phyloP scores from a whole-genome alignment of 2,329 filamentous ascomycete species.

The Colletotrichum camelliae region DNA sequence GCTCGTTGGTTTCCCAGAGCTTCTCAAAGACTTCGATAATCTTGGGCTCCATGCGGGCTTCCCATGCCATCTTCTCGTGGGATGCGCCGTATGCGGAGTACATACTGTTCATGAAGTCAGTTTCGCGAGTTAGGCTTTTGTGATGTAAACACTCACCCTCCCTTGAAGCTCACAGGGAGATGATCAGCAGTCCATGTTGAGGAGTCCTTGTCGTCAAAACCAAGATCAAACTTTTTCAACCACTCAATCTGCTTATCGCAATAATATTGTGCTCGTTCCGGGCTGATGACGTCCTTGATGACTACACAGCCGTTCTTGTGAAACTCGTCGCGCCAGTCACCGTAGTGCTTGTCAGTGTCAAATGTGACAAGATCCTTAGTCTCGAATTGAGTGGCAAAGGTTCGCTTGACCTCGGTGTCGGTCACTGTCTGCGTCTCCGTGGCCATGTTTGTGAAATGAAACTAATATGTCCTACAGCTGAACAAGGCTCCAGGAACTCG shows the following conservation, averaged over 20 bases:
- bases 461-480: not conserved
- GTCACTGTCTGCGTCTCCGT: constrained; percentile 14
- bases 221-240: constrained; percentile 44
- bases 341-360: constrained; percentile 30
- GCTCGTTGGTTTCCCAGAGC: constrained; percentile 40
- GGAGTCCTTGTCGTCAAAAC: constrained; percentile 42
- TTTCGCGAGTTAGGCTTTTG: not conserved
- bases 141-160: constrained; percentile 22
- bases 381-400: constrained; percentile 25
- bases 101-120: constrained; percentile 31
- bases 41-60: constrained; percentile 44
- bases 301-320: constrained; percentile 43
- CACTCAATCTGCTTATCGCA: constrained; percentile 43
- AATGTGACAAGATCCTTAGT: constrained; percentile 28
- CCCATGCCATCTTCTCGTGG: constrained; percentile 50
- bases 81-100: constrained; percentile 41
- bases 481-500: not conserved
- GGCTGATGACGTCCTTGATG: constrained; percentile 42
- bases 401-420: not conserved
- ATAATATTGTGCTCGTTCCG: constrained; percentile 43
- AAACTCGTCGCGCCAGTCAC: constrained; percentile 51
- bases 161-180: constrained; percentile 47
- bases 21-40: constrained; percentile 45
- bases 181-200: constrained; percentile 47
- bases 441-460: not conserved